Conservation (phyloP, 768 basidiomycete species). For the Pleurotus tuoliensis region DNA sequence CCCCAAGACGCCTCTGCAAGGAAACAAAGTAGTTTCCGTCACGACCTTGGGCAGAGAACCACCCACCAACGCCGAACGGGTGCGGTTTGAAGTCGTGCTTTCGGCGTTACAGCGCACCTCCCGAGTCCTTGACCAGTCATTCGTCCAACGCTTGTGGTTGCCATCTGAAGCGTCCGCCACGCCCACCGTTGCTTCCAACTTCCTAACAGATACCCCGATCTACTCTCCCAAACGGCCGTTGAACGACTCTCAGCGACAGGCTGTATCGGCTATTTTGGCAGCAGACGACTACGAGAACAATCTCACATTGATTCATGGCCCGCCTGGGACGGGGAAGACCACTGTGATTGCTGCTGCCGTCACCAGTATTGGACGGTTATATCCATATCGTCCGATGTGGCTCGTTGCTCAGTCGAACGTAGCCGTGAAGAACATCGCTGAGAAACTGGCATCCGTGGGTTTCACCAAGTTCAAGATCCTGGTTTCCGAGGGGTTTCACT, state of each 20-base stretch:
- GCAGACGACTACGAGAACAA: slow-evolving; percentile 24
- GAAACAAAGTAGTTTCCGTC: slow-evolving; percentile 28
- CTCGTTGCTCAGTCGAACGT: slow-evolving; percentile 73
- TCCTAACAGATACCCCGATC: slow-evolving; percentile 5
- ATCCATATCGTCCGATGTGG: slow-evolving; percentile 44
- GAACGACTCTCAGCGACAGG: slow-evolving; percentile 32
- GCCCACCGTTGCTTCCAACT: neutral
- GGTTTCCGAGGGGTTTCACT: slow-evolving; percentile 62
- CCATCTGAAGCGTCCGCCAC: slow-evolving; percentile 8
- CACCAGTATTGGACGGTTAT: slow-evolving; percentile 19
- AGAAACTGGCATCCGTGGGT: slow-evolving; percentile 49
- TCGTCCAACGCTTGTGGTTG: slow-evolving; percentile 31
- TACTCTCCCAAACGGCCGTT: slow-evolving; percentile 19
- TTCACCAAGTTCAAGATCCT: slow-evolving; percentile 54
- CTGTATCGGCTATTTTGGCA: slow-evolving; percentile 27
- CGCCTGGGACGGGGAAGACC: slow-evolving; percentile 65
- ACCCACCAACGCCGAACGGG: slow-evolving; percentile 43
- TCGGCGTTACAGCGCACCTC: slow-evolving; percentile 20
- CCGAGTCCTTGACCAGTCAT: slow-evolving; percentile 28
- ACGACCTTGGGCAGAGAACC: slow-evolving; percentile 43
- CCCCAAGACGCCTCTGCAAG: slow-evolving; percentile 19
- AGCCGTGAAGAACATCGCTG: slow-evolving; percentile 79
- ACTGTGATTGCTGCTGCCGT: slow-evolving; percentile 54
- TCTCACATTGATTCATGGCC: slow-evolving; percentile 41
- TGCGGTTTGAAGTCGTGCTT: slow-evolving; percentile 22